These are phyloP conservation scores for Pachyrhizus erosus DNA, from an alignment of 306 rosid genomes.

Conservation along the genomic window DNA sequence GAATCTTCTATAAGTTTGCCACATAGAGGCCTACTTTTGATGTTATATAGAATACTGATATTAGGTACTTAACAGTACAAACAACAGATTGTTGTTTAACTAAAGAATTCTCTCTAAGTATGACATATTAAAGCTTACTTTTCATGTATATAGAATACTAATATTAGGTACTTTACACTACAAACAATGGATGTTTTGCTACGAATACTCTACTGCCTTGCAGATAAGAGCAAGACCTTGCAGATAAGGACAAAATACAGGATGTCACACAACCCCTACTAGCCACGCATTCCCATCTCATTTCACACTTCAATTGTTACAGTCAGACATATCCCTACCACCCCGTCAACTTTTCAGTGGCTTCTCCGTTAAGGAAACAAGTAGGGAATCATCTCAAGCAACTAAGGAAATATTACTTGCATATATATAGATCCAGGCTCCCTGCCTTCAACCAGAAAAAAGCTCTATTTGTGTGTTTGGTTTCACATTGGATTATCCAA, in stretches of 20 bases:
- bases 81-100: neutral
- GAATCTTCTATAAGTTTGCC: neutral
- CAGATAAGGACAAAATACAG: constrained; percentile 29
- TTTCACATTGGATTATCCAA: neutral
- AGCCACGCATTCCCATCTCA: constrained; percentile 1
- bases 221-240: constrained; percentile 22
- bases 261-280: neutral
- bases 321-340: neutral
- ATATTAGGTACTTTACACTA: neutral
- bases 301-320: neutral
- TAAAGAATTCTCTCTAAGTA: neutral
- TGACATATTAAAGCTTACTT: neutral
- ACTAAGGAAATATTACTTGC: neutral
- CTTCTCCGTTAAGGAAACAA: neutral
- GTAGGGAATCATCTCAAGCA: neutral
- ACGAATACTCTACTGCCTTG: neutral
- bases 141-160: neutral
- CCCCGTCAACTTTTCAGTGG: constrained; percentile 15
- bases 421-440: neutral
- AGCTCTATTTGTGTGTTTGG: neutral
- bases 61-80: neutral
- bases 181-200: neutral
- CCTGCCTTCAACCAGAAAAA: constrained; percentile 2
- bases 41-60: neutral
- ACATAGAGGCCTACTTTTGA: neutral